Percentiles rank a stretch among this genome's conserved stretches.
phyloP scores from a whole-genome alignment of 2,329 filamentous ascomycete species.

The Epichloe brachyelytri region DNA sequence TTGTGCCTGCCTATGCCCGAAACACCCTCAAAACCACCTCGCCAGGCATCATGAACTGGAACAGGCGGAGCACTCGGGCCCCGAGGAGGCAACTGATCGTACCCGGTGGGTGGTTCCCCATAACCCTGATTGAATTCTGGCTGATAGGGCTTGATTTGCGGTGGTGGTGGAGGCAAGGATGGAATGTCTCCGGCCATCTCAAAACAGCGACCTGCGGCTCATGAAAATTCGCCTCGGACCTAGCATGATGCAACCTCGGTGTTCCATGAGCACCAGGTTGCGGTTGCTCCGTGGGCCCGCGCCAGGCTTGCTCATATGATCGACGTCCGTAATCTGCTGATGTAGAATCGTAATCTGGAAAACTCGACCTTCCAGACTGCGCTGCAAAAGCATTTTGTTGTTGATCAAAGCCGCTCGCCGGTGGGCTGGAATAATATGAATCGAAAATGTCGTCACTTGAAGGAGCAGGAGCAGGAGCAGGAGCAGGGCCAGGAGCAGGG shows the following conservation, averaged over 20 bases:
- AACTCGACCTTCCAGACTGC: constrained; percentile 12
- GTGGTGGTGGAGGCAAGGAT: constrained; percentile 38
- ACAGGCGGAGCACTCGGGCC: constrained; percentile 21
- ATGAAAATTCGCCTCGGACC: constrained; percentile 54
- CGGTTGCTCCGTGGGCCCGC: constrained; percentile 26
- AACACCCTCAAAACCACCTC: background rate
- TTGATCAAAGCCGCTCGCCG: constrained; percentile 15
- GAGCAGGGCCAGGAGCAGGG: too few species aligned
- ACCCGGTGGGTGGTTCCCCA: constrained; percentile 11
- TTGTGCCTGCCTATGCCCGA: constrained; percentile 9
- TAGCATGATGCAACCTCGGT: constrained; percentile 44
- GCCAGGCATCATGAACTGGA: constrained; percentile 4
- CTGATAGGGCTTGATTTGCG: constrained; percentile 17
- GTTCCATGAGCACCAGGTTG: constrained; percentile 37
- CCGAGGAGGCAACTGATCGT: constrained; percentile 15
- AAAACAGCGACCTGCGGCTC: constrained; percentile 53
- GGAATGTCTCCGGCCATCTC: constrained; percentile 57
- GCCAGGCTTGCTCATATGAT: constrained; percentile 37
- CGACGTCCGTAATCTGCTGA: constrained; percentile 18
- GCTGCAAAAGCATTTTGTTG: constrained; percentile 11
- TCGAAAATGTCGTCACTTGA: constrained; percentile 42
- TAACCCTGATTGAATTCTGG: constrained; percentile 14
- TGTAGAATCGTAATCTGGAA: constrained; percentile 32
- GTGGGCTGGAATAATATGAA: constrained; percentile 35
- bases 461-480: constrained; percentile 7